These are phyloP conservation scores for Ceratocystis colombiana DNA, from an alignment of 2,329 filamentous ascomycete species.

Conservation along the genomic window DNA sequence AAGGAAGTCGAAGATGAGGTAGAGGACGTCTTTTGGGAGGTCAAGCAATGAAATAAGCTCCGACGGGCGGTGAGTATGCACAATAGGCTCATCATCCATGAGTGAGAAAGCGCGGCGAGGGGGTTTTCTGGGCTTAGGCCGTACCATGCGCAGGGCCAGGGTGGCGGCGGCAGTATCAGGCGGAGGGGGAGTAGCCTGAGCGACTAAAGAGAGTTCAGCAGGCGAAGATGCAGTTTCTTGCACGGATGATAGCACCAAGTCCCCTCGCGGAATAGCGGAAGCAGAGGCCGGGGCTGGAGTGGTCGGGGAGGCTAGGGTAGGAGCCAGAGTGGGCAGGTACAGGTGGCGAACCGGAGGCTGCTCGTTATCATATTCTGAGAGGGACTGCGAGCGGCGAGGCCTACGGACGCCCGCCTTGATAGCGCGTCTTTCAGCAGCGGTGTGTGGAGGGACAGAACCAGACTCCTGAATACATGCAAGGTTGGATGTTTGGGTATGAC, in stretches of 20 bases:
- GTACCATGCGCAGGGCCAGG: constrained; percentile 10
- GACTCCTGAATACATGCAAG: constrained; percentile 11
- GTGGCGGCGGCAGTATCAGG: constrained; percentile 31
- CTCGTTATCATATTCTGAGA: constrained; percentile 23
- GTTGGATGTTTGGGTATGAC: neutral
- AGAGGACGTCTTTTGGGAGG: constrained; percentile 51
- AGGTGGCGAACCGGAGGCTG: constrained; percentile 15
- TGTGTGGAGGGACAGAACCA: neutral
- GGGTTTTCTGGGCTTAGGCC: constrained; percentile 28
- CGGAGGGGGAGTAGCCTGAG: constrained; percentile 29
- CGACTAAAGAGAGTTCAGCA: constrained; percentile 2
- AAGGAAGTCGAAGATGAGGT: constrained; percentile 50
- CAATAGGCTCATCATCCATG: constrained; percentile 49
- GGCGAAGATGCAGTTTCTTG: constrained; percentile 12
- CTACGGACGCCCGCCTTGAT: constrained; percentile 16
- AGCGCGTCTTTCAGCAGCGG: constrained; percentile 10
- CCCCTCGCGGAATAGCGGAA: neutral
- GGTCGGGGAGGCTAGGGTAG: constrained; percentile 16
- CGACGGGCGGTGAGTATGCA: constrained; percentile 40
- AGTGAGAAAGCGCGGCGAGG: constrained; percentile 50
- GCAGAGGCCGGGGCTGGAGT: neutral
- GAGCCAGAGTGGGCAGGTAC: constrained; percentile 15
- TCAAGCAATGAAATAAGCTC: constrained; percentile 40
- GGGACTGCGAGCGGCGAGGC: constrained; percentile 24
- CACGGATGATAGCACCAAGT: neutral